These are phyloP conservation scores for Nicotiana benthamiana DNA, from an alignment of 257 asterid genomes.

Conservation along the genomic window DNA sequence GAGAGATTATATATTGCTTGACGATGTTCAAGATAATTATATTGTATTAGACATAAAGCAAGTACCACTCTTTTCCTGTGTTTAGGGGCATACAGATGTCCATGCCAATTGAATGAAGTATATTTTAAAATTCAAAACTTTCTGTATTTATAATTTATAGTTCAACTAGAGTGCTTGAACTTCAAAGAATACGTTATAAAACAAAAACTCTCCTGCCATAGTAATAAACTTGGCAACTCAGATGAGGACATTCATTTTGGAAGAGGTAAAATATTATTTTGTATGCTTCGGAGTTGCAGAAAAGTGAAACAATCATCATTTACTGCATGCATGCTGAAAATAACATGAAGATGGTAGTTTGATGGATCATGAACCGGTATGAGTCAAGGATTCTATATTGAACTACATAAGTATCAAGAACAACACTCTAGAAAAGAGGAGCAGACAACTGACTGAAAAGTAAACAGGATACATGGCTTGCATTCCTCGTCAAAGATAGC, in stretches of 20 bases:
- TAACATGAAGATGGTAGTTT: not conserved
- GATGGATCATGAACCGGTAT: slow-evolving; percentile 25
- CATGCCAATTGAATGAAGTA: not conserved
- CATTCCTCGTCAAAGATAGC: too few relatives aligned
- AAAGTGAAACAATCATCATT: too few relatives aligned
- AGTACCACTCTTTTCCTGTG: not conserved
- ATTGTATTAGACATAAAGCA: not conserved
- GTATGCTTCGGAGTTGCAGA: too few relatives aligned
- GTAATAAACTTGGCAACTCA: too few relatives aligned
- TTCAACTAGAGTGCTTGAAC: not conserved
- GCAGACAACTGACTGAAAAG: too few relatives aligned
- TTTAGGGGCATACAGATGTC: not conserved
- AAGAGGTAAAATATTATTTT: too few relatives aligned
- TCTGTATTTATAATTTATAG: not conserved
- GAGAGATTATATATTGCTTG: not conserved
- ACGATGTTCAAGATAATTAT: not conserved
- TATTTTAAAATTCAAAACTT: not conserved
- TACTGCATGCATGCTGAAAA: not conserved
- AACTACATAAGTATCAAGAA: not conserved
- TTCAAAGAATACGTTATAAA: too few relatives aligned
- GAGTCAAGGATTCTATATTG: slow-evolving; percentile 42
- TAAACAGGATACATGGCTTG: too few relatives aligned
- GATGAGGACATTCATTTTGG: too few relatives aligned
- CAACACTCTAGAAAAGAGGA: slow-evolving; percentile 1
- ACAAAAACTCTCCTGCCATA: too few relatives aligned